phyloP scores from a whole-genome alignment of 2,329 filamentous ascomycete genomes.

The Trichophyton mentagrophytes region DNA sequence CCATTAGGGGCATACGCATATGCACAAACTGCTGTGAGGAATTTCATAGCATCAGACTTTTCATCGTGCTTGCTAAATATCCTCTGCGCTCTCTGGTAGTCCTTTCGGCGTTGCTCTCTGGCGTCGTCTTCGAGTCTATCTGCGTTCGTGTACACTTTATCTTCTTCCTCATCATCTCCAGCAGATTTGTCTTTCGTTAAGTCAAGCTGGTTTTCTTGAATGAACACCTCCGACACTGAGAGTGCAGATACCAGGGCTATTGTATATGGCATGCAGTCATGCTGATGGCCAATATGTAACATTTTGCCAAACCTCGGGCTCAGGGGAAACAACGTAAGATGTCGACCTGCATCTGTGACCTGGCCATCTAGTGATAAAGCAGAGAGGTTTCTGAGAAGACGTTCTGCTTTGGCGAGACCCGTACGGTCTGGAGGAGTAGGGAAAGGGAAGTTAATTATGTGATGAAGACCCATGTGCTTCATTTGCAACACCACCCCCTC shows the following conservation, averaged over 20 bases:
- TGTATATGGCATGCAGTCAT: conserved; percentile 71
- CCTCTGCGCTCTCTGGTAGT: conserved; percentile 59
- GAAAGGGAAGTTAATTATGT: conserved; percentile 89
- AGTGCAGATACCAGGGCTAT: conserved; percentile 80
- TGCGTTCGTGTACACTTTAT: conserved; percentile 43
- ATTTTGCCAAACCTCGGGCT: conserved; percentile 86
- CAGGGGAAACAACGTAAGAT: conserved; percentile 79
- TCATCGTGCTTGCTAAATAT: conserved; percentile 72
- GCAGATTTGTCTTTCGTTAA: conserved; percentile 31
- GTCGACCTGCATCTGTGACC: conserved; percentile 65
- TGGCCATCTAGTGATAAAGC: conserved; percentile 60
- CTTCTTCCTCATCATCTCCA: conserved; percentile 29
- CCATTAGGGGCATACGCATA: conserved; percentile 57
- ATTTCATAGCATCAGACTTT: conserved; percentile 75
- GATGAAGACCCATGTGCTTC: conserved; percentile 84
- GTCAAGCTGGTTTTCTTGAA: conserved; percentile 66
- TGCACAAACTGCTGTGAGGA: conserved; percentile 76
- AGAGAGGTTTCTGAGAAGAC: conserved; percentile 70
- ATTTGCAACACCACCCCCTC: conserved; percentile 87
- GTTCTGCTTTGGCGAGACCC: conserved; percentile 71
- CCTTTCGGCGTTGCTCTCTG: conserved; percentile 51
- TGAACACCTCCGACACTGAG: conserved; percentile 76
- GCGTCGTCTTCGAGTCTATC: conserved; percentile 60
- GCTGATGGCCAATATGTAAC: conserved; percentile 71
- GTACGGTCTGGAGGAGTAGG: conserved; percentile 73